Percentiles rank a stretch among this genome's conserved stretches.
These are phyloP conservation scores for Notholithocarpus densiflorus DNA, from an alignment of 306 rosid genomes.

Conservation along the genomic window DNA sequence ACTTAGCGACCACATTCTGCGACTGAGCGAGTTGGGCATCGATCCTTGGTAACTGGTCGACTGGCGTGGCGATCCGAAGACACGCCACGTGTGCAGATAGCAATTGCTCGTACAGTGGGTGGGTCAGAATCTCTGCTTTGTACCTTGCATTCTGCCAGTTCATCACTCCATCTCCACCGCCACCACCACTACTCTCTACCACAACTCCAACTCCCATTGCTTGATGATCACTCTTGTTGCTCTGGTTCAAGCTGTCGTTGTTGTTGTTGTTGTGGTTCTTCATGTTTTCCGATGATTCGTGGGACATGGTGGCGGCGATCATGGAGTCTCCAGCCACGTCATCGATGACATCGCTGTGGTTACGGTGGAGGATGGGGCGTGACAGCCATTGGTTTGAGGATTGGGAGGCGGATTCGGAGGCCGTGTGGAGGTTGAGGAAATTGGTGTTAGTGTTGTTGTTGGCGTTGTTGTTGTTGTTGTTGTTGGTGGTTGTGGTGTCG, in stretches of 20 bases:
- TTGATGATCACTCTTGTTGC: slow-evolving; percentile 8
- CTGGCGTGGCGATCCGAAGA: slow-evolving; percentile 94
- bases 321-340: slow-evolving; percentile 50
- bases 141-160: slow-evolving; percentile 82
- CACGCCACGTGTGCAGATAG: slow-evolving; percentile 94
- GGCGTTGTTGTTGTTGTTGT: neutral
- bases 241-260: slow-evolving; percentile 19
- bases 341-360: slow-evolving; percentile 74
- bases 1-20: slow-evolving; percentile 89
- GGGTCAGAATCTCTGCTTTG: slow-evolving; percentile 80
- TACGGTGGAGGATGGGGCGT: slow-evolving; percentile 67
- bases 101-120: slow-evolving; percentile 85
- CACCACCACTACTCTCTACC: slow-evolving; percentile 40
- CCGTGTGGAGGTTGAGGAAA: slow-evolving; percentile 83
- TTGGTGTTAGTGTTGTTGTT: slow-evolving; percentile 33
- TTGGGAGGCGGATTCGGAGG: slow-evolving; percentile 60
- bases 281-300: slow-evolving; percentile 47
- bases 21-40: slow-evolving; percentile 94
- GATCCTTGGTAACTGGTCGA: slow-evolving; percentile 93
- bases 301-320: slow-evolving; percentile 52
- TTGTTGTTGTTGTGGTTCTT: slow-evolving; percentile 23
- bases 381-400: slow-evolving; percentile 74
- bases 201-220: slow-evolving; percentile 10
- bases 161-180: slow-evolving; percentile 45
- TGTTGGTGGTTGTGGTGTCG: slow-evolving; percentile 13